phyloP scores from a whole-genome alignment of 192 early-diverging fungal genomes.

The Backusella australiensis region DNA sequence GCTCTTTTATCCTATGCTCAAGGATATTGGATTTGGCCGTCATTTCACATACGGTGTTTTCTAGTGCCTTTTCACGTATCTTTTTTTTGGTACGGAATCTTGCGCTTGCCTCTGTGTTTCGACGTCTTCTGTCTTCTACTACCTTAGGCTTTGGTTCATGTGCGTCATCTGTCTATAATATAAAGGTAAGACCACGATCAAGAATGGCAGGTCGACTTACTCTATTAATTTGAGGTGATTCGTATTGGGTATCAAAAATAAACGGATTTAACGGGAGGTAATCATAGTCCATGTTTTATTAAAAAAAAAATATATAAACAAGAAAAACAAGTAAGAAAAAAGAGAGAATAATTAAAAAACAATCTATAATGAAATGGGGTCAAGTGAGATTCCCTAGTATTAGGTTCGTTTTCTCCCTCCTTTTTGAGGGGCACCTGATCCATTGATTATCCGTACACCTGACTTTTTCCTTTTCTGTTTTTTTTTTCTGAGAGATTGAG shows the following conservation, averaged over 20 bases:
- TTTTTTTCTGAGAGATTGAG: not conserved
- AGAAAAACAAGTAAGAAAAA: not conserved
- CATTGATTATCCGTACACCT: not conserved
- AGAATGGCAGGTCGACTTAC: not conserved
- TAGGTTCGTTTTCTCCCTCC: not conserved
- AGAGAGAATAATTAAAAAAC: not conserved
- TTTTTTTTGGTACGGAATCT: conserved; percentile 95
- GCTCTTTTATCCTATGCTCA: conserved; percentile 73
- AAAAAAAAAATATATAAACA: not conserved
- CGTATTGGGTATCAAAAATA: not conserved
- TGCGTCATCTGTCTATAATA: not conserved
- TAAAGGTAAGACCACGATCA: not conserved
- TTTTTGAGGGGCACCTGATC: not conserved
- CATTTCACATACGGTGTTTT: conserved; percentile 76
- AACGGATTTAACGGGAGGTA: not conserved
- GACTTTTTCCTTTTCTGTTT: not conserved
- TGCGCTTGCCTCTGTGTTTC: conserved; percentile 95
- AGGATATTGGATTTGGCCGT: conserved; percentile 62
- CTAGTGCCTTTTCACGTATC: conserved; percentile 78
- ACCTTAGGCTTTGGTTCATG: conserved; percentile 10
- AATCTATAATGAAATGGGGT: not conserved
- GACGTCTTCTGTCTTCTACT: conserved; percentile 80
- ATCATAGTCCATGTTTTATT: not conserved
- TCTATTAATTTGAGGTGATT: not conserved
- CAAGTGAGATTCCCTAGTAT: not conserved